Evolutionary conservation across 495 filamentous ascomycete genomes (phyloP), one percentile per base, ranked within the genome.

Genomic region (Aspergillus funiculosus): DNA sequence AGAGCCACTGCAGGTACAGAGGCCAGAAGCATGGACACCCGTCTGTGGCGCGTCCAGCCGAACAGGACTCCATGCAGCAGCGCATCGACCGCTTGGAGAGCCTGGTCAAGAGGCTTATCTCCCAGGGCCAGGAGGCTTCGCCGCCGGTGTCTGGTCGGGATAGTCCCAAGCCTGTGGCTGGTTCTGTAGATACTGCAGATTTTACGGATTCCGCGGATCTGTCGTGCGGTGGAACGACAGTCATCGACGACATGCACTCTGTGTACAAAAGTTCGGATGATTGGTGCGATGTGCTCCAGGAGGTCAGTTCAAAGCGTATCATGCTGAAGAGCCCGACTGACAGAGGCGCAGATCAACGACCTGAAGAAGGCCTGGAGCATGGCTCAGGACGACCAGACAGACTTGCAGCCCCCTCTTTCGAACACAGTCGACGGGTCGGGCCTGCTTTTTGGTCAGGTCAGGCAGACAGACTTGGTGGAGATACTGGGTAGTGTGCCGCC

Each of bases 61-160:
- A 30, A 15, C 25, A 21, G 2, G 38, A 52, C 11, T 1, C 27
- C 9, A 42, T 52, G 37, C 43, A 29, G 26, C 30, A 42, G n/a
- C 37, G 49, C 10, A 52, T 52, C 17, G 43, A 52, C 9, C 36
- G 32, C 13, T 36, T 52, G 22, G 49, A 52, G 43, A 19, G n/a
- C 3, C 24, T 47, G 24, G 49, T 52, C 3, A 46, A 29, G 30
- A 43, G 24, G 20, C 28, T 52, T 0, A 46, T 46, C 14, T 20
- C 28, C 1, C 18, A 36, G 37, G 9, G 19, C 13, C 11, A 32
- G 28, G 25, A 35, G 21, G 8, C n/a, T 13, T 27, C 48, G 10
- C 19, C 4, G 6, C 35, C 7, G n/a, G 0, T n/a, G 4, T n/a
- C 11, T 39, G 15, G 8, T 11, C 30, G n/a, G 7, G 30, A 24